phyloP scores from a whole-genome alignment of 2,329 filamentous ascomycete genomes.

The Diplocarpon mali region DNA sequence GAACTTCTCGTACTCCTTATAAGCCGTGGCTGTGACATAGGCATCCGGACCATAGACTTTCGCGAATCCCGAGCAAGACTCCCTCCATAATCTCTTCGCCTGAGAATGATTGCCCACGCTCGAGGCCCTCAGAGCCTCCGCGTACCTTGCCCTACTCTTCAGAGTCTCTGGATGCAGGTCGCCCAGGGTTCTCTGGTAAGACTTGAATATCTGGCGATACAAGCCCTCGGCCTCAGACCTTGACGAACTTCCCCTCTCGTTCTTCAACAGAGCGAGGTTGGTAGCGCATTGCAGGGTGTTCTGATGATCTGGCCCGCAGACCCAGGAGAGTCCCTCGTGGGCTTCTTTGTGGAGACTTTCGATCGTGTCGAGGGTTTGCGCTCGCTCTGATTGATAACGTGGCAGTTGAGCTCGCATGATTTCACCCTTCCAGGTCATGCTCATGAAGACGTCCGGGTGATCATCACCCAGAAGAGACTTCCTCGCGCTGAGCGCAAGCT shows the following conservation, averaged over 20 bases:
- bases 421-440: constrained; percentile 21
- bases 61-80: constrained; percentile 18
- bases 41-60: constrained; percentile 18
- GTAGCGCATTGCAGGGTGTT: constrained; percentile 17
- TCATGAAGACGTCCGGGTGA: constrained; percentile 17
- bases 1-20: constrained; percentile 20
- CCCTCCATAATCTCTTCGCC: constrained; percentile 19
- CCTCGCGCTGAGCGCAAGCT: constrained; percentile 13
- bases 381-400: constrained; percentile 7
- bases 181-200: constrained; percentile 15
- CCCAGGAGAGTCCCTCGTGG: constrained; percentile 15
- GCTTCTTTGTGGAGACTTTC: constrained; percentile 16
- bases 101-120: constrained; percentile 11
- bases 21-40: constrained; percentile 15
- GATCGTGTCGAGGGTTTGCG: constrained; percentile 14
- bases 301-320: constrained; percentile 20
- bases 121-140: constrained; percentile 14
- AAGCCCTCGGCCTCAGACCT: constrained; percentile 14
- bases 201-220: constrained; percentile 14
- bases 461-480: constrained; percentile 14
- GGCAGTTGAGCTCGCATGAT: constrained; percentile 19
- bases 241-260: constrained; percentile 13
- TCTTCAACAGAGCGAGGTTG: constrained; percentile 17
- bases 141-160: constrained; percentile 15
- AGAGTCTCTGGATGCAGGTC: constrained; percentile 21